These are phyloP conservation scores for Phytophthora rubi DNA, from an alignment of 352 stramenopile species.

Conservation along the genomic window DNA sequence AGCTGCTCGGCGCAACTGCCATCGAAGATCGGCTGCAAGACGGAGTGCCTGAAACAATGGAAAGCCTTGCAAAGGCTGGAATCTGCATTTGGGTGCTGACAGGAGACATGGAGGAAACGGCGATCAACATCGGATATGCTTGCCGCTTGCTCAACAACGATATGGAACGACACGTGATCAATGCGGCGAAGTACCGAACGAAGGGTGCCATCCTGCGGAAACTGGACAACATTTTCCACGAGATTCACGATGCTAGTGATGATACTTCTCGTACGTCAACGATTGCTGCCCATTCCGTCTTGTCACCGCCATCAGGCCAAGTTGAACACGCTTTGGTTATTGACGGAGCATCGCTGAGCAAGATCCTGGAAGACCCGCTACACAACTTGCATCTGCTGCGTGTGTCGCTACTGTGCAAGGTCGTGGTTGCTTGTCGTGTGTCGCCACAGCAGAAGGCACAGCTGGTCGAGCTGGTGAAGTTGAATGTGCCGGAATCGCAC, in stretches of 20 bases:
- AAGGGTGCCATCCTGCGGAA: slow-evolving; percentile 71
- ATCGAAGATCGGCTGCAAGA: slow-evolving; percentile 91
- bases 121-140: slow-evolving; percentile 90
- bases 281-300: slow-evolving; percentile 34
- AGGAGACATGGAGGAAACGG: slow-evolving; percentile 91
- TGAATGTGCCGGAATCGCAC: slow-evolving; percentile 82
- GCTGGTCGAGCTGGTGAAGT: slow-evolving; percentile 95
- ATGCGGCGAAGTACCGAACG: slow-evolving; percentile 64
- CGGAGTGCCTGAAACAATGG: slow-evolving; percentile 83
- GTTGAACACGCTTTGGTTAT: slow-evolving; percentile 93
- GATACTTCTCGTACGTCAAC: slow-evolving; percentile 24
- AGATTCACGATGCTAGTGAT: slow-evolving; percentile 50
- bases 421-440: slow-evolving; percentile 98
- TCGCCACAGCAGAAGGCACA: slow-evolving; percentile 98
- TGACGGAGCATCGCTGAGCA: slow-evolving; percentile 92
- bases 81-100: slow-evolving; percentile 91
- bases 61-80: slow-evolving; percentile 69
- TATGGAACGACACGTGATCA: slow-evolving; percentile 93
- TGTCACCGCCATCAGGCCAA: slow-evolving; percentile 35
- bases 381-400: slow-evolving; percentile 86
- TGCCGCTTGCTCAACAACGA: slow-evolving; percentile 91
- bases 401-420: slow-evolving; percentile 91
- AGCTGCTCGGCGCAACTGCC: slow-evolving; percentile 81
- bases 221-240: slow-evolving; percentile 85
- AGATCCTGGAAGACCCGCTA: slow-evolving; percentile 74